phyloP scores from a whole-genome alignment of 169 alveolate species.

The Plasmodium fragile region DNA sequence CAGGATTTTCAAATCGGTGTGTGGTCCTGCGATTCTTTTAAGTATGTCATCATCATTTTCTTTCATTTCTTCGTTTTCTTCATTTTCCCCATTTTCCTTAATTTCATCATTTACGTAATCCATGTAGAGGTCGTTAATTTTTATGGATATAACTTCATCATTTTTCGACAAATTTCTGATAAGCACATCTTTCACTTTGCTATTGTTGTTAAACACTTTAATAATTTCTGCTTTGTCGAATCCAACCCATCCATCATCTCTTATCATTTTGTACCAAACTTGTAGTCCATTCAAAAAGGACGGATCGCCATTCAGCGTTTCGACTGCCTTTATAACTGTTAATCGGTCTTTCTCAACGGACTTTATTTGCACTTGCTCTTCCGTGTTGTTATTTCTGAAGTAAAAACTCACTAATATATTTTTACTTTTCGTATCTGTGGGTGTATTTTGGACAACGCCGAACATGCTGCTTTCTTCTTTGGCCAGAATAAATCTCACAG shows the following conservation, averaged over 20 bases:
- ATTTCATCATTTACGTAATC: conserved; percentile 33
- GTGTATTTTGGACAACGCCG: conserved; percentile 75
- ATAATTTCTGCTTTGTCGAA: conserved; percentile 71
- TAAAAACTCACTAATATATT: conserved; percentile 56
- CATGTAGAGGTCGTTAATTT: conserved; percentile 73
- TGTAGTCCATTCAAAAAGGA: conserved; percentile 60
- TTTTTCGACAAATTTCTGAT: conserved; percentile 63
- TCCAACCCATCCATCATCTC: conserved; percentile 77
- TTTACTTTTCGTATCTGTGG: conserved; percentile 57
- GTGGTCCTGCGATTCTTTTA: conserved; percentile 83
- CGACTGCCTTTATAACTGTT: conserved; percentile 52
- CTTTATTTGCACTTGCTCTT: conserved; percentile 69
- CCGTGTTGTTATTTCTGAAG: conserved; percentile 45
- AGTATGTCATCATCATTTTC: conserved; percentile 57
- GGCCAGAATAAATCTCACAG: conserved; percentile 72
- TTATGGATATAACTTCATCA: conserved; percentile 76
- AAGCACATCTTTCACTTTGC: conserved; percentile 50
- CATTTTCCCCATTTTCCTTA: conserved; percentile 73
- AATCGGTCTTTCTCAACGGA: conserved; percentile 72
- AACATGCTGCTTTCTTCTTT: conserved; percentile 79
- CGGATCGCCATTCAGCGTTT: conserved; percentile 46
- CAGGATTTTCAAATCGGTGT: conserved; percentile 85
- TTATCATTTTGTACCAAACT: conserved; percentile 69
- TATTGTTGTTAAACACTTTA: conserved; percentile 48
- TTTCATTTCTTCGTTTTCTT: conserved; percentile 18